Conservation (phyloP, 768 basidiomycete genomes). For the Rubroboletus pulcherrimus region DNA sequence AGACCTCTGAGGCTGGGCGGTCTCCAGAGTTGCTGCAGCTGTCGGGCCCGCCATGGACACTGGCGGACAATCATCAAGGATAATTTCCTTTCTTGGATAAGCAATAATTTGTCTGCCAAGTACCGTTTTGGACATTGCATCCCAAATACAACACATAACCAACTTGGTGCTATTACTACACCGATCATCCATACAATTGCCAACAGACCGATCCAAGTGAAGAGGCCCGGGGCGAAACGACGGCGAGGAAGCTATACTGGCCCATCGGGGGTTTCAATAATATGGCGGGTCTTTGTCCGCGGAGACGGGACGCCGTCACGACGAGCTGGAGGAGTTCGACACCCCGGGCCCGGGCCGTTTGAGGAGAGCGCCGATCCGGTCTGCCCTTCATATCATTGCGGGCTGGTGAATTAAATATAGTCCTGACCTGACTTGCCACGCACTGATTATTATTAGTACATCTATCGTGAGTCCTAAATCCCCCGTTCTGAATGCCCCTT, state of each 20-base stretch:
- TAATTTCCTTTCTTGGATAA: slow-evolving; percentile 13
- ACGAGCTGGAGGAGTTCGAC: too few relatives aligned
- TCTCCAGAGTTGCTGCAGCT: slow-evolving; percentile 15
- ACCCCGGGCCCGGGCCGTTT: too few relatives aligned
- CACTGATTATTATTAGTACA: not conserved
- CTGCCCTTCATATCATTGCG: not conserved
- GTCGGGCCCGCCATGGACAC: slow-evolving; percentile 13
- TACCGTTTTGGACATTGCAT: not conserved
- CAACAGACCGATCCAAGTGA: not conserved
- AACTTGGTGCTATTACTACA: not conserved
- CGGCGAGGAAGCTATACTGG: not conserved
- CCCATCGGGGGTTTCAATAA: not conserved
- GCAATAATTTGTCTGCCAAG: not conserved
- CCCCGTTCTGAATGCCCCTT: not conserved
- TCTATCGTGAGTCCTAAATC: not conserved
- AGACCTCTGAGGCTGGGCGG: not conserved
- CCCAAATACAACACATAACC: not conserved
- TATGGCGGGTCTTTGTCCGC: not conserved
- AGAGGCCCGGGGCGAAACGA: not conserved
- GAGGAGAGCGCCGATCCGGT: not conserved
- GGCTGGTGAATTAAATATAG: not conserved
- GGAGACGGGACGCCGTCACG: too few relatives aligned
- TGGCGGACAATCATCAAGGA: slow-evolving; percentile 21
- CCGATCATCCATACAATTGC: not conserved
- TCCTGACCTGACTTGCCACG: not conserved